Conservation (phyloP, 495 filamentous ascomycete genomes). For the Haplographium delicatum region DNA sequence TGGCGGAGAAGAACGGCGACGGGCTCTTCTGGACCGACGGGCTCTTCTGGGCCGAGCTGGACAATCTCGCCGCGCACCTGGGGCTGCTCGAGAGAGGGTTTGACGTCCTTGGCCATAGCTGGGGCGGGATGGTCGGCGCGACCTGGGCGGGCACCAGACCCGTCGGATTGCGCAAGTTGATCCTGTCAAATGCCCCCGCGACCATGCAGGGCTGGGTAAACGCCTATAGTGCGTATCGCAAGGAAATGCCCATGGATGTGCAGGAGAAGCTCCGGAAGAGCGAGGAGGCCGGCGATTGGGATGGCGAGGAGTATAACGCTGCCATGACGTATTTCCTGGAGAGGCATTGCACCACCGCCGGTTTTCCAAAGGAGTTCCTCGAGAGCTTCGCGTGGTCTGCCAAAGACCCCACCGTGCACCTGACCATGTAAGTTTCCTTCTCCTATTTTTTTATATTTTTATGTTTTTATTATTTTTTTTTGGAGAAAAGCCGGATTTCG, state of each 20-base stretch:
- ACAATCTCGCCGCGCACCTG: slow-evolving; percentile 40
- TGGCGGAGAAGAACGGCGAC: slow-evolving; percentile 37
- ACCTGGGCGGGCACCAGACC: slow-evolving; percentile 32
- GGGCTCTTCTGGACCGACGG: slow-evolving; percentile 41
- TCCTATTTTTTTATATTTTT: not conserved
- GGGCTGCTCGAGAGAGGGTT: slow-evolving; percentile 28
- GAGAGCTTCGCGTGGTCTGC: slow-evolving; percentile 34
- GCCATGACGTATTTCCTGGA: slow-evolving; percentile 37
- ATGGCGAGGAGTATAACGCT: slow-evolving; percentile 38
- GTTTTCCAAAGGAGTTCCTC: slow-evolving; percentile 32
- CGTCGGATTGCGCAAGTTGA: slow-evolving; percentile 33
- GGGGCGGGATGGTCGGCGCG: slow-evolving; percentile 48
- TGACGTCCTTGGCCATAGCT: slow-evolving; percentile 42
- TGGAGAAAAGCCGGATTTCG: too few species aligned
- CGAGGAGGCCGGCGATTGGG: slow-evolving; percentile 34
- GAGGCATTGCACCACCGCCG: slow-evolving; percentile 34
- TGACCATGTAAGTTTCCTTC: slow-evolving; percentile 36
- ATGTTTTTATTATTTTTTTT: too few species aligned
- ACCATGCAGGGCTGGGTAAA: slow-evolving; percentile 28
- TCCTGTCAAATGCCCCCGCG: slow-evolving; percentile 36
- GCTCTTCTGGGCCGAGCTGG: slow-evolving; percentile 43
- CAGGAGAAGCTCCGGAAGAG: slow-evolving; percentile 33
- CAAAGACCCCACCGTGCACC: slow-evolving; percentile 38
- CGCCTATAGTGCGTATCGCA: slow-evolving; percentile 26
- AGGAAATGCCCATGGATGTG: slow-evolving; percentile 34